These are phyloP conservation scores for Mycena albidolilacea DNA, from an alignment of 768 basidiomycete species.

Conservation along the genomic window DNA sequence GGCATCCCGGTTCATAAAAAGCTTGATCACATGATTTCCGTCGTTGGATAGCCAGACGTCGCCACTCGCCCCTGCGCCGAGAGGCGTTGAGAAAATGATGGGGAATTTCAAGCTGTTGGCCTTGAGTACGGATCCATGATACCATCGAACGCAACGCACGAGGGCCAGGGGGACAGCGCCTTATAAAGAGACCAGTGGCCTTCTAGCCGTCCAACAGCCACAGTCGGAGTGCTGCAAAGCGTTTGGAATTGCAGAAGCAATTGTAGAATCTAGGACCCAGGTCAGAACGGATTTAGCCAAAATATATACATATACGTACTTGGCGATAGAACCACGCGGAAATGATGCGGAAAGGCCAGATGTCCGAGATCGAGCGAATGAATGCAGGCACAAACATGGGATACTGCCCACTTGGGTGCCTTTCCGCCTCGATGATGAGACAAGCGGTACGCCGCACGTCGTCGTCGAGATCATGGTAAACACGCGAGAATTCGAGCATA, in stretches of 20 bases:
- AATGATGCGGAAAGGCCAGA: too few species aligned
- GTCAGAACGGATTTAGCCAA: not conserved
- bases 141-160: not conserved
- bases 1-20: not conserved
- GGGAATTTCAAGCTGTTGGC: constrained; percentile 6
- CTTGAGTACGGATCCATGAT: not conserved
- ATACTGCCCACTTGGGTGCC: not conserved
- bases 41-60: not conserved
- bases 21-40: constrained; percentile 4
- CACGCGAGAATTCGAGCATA: not conserved
- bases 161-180: too few species aligned
- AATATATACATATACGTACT: not conserved
- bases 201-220: not conserved
- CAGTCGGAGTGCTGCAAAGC: not conserved
- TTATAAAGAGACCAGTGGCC: not conserved
- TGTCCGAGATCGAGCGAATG: not conserved
- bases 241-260: not conserved
- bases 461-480: constrained; percentile 8
- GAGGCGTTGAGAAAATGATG: not conserved
- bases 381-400: not conserved
- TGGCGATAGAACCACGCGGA: not conserved
- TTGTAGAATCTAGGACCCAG: not conserved
- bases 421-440: constrained; percentile 3
- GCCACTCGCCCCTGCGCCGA: not conserved
- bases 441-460: constrained; percentile 5